Conservation (phyloP, 2,329 filamentous ascomycete genomes). For the Pseudogymnoascus sp. region DNA sequence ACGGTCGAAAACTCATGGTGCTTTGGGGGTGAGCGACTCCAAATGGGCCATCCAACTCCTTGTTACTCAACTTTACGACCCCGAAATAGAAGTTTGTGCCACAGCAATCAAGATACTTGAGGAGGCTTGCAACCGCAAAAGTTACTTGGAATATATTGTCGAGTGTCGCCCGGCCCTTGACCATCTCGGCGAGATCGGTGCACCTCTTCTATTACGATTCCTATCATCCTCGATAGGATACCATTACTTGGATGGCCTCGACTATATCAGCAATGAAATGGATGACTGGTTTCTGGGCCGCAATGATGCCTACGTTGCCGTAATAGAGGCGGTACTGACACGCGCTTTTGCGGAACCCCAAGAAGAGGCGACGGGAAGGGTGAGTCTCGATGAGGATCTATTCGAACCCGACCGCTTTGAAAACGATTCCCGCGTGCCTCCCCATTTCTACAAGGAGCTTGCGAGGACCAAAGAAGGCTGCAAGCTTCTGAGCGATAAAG, state of each 20-base stretch:
- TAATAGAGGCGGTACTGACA: conserved; percentile 93
- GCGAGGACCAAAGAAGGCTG: conserved; percentile 91
- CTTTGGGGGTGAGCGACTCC: conserved; percentile 54
- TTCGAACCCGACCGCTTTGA: conserved; percentile 38
- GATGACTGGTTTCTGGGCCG: conserved; percentile 98
- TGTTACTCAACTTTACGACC: conserved; percentile 98
- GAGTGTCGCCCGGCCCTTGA: conserved; percentile 92
- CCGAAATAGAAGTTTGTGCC: conserved; percentile 92
- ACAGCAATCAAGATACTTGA: conserved; percentile 95
- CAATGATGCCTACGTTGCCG: conserved; percentile 89
- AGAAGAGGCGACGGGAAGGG: conserved; percentile 33
- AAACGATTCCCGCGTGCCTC: conserved; percentile 58
- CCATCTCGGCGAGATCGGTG: conserved; percentile 93
- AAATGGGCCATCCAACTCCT: conserved; percentile 95
- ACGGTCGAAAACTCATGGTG: conserved; percentile 32
- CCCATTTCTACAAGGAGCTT: conserved; percentile 94
- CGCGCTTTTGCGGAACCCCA: conserved; percentile 59
- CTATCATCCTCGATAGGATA: conserved; percentile 95
- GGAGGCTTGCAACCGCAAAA: conserved; percentile 90
- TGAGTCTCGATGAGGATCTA: conserved; percentile 35
- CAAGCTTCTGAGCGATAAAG: conserved; percentile 80
- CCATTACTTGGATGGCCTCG: conserved; percentile 90
- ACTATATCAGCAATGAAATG: conserved; percentile 99
- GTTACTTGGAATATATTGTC: conserved; percentile 90
- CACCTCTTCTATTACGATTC: conserved; percentile 85